phyloP scores from a whole-genome alignment of 1,284 basidiomycete genomes.

The Porogramme epimiltina region DNA sequence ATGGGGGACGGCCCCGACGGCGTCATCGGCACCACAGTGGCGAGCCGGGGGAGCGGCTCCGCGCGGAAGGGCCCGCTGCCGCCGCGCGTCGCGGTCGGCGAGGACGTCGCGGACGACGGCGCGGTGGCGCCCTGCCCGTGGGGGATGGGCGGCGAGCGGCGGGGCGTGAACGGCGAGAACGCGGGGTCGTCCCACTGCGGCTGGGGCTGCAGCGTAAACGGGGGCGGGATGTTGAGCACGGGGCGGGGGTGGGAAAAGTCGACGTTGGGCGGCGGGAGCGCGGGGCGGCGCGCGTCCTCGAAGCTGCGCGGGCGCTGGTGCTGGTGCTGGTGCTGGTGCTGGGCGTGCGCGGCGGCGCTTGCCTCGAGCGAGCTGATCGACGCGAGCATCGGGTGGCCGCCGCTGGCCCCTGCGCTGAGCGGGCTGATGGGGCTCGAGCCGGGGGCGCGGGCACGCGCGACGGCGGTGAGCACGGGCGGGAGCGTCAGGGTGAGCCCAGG shows the following conservation, averaged over 20 bases:
- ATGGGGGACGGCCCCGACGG: constrained; percentile 8
- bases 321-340: too few species aligned
- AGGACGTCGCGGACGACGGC: not conserved
- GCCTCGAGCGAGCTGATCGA: constrained; percentile 12
- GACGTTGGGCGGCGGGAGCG: constrained; percentile 23
- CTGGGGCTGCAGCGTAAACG: constrained; percentile 64
- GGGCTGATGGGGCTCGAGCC: constrained; percentile 11
- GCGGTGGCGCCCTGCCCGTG: not conserved
- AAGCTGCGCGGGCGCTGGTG: constrained; percentile 14
- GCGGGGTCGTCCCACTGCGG: constrained; percentile 58
- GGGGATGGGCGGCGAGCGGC: constrained; percentile 18
- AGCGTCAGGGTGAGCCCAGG: constrained; percentile 17
- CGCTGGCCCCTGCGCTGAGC: constrained; percentile 8
- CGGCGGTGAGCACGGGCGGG: constrained; percentile 17
- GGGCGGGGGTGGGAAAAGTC: constrained; percentile 46
- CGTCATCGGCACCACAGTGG: constrained; percentile 14
- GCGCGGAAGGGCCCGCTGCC: constrained; percentile 8
- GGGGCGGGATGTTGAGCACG: constrained; percentile 53
- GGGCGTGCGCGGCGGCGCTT: constrained; percentile 16
- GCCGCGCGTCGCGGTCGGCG: constrained; percentile 8
- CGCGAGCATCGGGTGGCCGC: constrained; percentile 5
- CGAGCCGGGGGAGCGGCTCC: constrained; percentile 20
- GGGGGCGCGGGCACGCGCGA: constrained; percentile 9
- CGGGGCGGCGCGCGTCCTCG: constrained; percentile 13
- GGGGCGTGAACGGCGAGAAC: constrained; percentile 32